Percentiles rank a stretch among this genome's conserved stretches.
Conservation (phyloP, 225 moss, liverwort and hornwort species). For the Physcomitrellopsis africana region DNA sequence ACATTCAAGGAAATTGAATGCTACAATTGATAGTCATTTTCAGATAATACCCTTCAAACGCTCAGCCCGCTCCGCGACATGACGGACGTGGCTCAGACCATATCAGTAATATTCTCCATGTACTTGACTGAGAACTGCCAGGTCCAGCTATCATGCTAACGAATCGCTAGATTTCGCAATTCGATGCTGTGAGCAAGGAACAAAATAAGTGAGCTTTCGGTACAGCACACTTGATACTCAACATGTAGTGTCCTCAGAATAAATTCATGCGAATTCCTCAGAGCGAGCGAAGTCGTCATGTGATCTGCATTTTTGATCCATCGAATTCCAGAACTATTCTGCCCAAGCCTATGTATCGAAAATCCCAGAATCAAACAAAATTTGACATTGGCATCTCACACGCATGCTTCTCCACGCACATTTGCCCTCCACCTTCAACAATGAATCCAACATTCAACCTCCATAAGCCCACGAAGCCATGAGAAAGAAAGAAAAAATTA, state of each 20-base stretch:
- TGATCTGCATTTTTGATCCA: background rate
- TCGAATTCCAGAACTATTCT: background rate
- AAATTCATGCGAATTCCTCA: background rate
- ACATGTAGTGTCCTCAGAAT: background rate
- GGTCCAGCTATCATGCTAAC: background rate
- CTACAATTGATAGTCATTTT: background rate
- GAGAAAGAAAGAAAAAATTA: too few relatives aligned
- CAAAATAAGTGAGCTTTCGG: background rate
- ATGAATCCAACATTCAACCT: background rate
- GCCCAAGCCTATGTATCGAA: background rate
- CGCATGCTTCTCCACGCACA: background rate
- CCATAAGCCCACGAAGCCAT: background rate
- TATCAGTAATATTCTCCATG: background rate
- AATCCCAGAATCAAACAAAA: conserved; percentile 1
- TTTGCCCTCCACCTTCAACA: background rate
- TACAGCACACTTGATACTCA: background rate
- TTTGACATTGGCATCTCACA: background rate
- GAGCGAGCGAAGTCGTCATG: background rate
- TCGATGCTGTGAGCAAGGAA: background rate
- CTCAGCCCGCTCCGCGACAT: background rate
- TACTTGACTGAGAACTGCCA: background rate
- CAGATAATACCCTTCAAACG: background rate
- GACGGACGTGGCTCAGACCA: background rate
- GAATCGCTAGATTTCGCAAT: background rate
- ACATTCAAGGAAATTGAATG: conserved; percentile 5